phyloP scores from a whole-genome alignment of 495 filamentous ascomycete genomes.

The Penicillium goetzii region DNA sequence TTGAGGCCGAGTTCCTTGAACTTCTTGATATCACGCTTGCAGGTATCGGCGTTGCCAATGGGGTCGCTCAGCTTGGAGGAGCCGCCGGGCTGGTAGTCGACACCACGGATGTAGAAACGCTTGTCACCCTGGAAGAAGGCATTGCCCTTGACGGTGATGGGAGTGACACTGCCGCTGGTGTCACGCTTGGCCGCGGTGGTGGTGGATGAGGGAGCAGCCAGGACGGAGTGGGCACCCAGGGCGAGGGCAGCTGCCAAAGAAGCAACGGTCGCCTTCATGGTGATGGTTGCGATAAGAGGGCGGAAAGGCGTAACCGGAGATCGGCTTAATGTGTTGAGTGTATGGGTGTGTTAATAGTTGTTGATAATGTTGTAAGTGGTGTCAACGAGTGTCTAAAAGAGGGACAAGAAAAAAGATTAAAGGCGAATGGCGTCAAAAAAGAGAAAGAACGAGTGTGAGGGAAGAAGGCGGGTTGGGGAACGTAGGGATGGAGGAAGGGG shows the following conservation, averaged over 20 bases:
- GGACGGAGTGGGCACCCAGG: constrained; percentile 48
- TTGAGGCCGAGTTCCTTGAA: constrained; percentile 89
- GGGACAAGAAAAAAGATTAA: constrained; percentile 22
- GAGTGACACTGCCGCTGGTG: constrained; percentile 47
- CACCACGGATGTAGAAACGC: constrained; percentile 91
- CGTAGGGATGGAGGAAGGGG: constrained; percentile 33
- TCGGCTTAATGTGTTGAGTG: constrained; percentile 7
- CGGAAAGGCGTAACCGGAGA: background rate
- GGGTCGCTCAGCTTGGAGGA: constrained; percentile 78
- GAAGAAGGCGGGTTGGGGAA: constrained; percentile 37
- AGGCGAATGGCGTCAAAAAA: constrained; percentile 26
- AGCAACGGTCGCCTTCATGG: constrained; percentile 59
- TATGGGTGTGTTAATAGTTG: constrained; percentile 8
- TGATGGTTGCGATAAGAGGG: constrained; percentile 19
- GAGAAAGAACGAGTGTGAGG: constrained; percentile 40
- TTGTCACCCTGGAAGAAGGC: constrained; percentile 85
- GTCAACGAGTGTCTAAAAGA: constrained; percentile 27
- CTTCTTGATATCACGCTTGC: constrained; percentile 80
- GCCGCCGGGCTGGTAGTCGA: constrained; percentile 95
- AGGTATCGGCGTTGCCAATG: constrained; percentile 69
- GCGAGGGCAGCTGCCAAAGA: constrained; percentile 59
- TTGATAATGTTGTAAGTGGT: background rate
- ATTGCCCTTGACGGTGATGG: constrained; percentile 63
- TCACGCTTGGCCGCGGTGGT: constrained; percentile 35
- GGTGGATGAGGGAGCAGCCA: constrained; percentile 55